Conservation (phyloP, 23 red algal genomes). For the Gracilaria gracilis region DNA sequence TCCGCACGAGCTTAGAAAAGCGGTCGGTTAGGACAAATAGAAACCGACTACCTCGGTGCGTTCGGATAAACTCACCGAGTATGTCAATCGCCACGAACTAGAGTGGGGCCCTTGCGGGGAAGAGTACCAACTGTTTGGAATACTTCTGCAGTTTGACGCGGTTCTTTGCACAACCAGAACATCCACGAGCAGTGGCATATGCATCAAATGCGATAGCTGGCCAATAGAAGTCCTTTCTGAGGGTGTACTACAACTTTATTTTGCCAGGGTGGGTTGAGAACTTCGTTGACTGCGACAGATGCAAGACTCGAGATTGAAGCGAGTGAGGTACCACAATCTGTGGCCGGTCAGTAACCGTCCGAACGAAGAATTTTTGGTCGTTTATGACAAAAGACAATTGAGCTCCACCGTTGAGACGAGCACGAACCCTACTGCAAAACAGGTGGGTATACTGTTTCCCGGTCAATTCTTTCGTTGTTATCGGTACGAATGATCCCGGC, state of each 20-base stretch:
- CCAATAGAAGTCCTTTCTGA: conserved; percentile 42
- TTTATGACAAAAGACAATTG: not conserved
- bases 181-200: not conserved
- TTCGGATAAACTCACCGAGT: not conserved
- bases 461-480: conserved; percentile 15
- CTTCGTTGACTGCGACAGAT: conserved; percentile 19
- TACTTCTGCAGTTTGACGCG: conserved; percentile 20
- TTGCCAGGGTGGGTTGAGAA: not conserved
- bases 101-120: not conserved
- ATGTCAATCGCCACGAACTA: not conserved
- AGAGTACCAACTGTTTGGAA: conserved; percentile 4
- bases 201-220: conserved; percentile 25
- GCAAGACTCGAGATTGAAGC: not conserved
- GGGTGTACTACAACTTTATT: not conserved
- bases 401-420: not conserved
- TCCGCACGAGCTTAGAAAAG: conserved; percentile 8
- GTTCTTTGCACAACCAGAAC: not conserved
- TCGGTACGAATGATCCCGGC: not conserved
- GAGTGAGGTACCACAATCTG: conserved; percentile 43
- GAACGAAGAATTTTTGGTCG: not conserved
- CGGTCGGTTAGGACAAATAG: not conserved
- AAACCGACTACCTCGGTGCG: not conserved
- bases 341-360: not conserved
- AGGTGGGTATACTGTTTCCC: not conserved
- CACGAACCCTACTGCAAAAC: conserved; percentile 7